phyloP scores from a whole-genome alignment of 2,329 filamentous ascomycete species.

The Penicillium vulpinum region DNA sequence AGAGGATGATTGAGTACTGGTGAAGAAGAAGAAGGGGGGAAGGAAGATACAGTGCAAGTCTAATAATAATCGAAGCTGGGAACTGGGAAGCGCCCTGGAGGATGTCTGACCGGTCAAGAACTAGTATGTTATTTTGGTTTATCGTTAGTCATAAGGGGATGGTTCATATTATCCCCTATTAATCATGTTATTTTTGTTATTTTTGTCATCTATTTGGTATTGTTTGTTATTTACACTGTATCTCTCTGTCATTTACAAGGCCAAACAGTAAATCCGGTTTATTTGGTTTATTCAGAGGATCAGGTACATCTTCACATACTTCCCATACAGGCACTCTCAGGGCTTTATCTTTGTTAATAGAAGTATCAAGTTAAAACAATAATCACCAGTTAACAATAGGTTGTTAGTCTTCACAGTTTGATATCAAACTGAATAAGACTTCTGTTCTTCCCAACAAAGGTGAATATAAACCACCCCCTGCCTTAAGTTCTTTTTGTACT shows the following conservation, averaged over 20 bases:
- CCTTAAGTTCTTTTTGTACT: background rate
- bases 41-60: conserved; percentile 10
- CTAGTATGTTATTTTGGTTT: conserved; percentile 11
- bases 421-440: background rate
- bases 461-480: background rate
- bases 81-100: conserved; percentile 7
- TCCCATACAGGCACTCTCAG: background rate
- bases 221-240: background rate
- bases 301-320: background rate
- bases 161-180: background rate
- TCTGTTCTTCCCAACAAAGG: background rate
- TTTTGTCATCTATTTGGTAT: background rate
- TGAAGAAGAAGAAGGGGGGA: conserved; percentile 14
- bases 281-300: background rate
- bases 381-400: background rate
- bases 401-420: background rate
- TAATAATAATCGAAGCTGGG: conserved; percentile 20
- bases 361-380: background rate
- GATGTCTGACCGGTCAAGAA: conserved; percentile 9
- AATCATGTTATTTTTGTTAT: background rate
- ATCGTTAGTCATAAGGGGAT: conserved; percentile 1
- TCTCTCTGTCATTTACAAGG: background rate
- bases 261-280: background rate
- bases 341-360: background rate
- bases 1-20: conserved; percentile 19